Percentiles rank a stretch among this genome's conserved stretches.
phyloP scores from a whole-genome alignment of 139 green algal species.

The Micractinium sp. region DNA sequence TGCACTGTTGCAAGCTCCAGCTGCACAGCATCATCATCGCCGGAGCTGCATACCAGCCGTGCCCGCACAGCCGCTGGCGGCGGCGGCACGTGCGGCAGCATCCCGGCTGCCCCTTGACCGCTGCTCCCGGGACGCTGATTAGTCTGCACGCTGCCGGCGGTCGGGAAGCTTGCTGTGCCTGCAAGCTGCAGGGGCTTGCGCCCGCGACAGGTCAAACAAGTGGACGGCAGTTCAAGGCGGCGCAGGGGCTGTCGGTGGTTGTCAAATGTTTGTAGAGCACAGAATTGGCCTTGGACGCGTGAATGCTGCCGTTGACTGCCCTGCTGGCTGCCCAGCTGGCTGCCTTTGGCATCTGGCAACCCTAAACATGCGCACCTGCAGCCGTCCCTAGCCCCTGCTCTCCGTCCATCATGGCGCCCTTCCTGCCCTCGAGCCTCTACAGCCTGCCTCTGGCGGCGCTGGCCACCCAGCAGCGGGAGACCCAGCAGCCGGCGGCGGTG shows the following conservation, averaged over 20 bases:
- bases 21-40: background rate
- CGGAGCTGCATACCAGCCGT: background rate
- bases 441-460: constrained; percentile 35
- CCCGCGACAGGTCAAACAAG: no score
- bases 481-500: background rate
- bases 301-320: no score
- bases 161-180: no score
- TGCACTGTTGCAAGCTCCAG: background rate
- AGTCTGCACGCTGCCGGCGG: no score
- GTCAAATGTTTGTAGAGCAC: no score
- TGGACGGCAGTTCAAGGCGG: no score
- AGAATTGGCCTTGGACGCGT: no score
- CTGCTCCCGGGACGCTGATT: no score
- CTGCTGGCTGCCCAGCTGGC: no score
- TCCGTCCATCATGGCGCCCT: constrained; percentile 20
- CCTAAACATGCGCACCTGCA: background rate
- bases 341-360: background rate
- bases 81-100: background rate
- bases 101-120: no score
- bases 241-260: no score
- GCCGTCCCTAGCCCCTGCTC: background rate
- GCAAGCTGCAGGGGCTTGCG: no score
- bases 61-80: background rate
- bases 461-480: constrained; percentile 15
- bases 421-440: constrained; percentile 27